A percentile compares a stretch with the other conserved stretches of the same genome.
These are phyloP conservation scores for Coleophoma cylindrospora DNA, from an alignment of 2,329 filamentous ascomycete genomes.

Conservation along the genomic window DNA sequence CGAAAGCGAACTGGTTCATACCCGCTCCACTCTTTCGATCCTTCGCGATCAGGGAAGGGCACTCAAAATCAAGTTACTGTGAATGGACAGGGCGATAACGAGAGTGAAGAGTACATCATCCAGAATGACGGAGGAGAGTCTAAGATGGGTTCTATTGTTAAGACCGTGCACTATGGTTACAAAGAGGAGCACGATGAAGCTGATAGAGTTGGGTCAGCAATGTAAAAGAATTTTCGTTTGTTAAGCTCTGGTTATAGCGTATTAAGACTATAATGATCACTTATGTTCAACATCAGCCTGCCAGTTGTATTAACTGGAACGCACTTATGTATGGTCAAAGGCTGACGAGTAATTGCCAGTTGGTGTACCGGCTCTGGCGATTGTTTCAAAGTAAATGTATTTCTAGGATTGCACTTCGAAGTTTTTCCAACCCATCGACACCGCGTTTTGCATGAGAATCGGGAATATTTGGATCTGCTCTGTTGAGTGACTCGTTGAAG, in stretches of 20 bases:
- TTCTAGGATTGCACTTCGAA: conserved; percentile 9
- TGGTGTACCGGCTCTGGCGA: too few species aligned
- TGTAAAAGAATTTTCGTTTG: too few species aligned
- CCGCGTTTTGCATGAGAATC: conserved; percentile 21
- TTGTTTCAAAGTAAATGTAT: too few species aligned
- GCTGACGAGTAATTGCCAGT: too few species aligned
- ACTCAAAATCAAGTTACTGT: not conserved
- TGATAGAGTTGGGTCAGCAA: too few species aligned
- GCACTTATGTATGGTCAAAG: too few species aligned
- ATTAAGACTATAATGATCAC: too few species aligned
- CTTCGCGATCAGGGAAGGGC: not conserved
- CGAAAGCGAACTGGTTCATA: not conserved
- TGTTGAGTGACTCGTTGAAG: conserved; percentile 24
- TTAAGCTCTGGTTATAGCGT: too few species aligned
- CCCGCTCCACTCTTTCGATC: not conserved
- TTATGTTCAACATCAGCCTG: too few species aligned
- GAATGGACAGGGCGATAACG: not conserved
- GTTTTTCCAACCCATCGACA: conserved; percentile 13
- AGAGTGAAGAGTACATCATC: not conserved
- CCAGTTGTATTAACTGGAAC: too few species aligned
- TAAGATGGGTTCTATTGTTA: not conserved
- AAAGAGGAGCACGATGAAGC: not conserved
- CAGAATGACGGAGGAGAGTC: not conserved
- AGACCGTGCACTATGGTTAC: not conserved
- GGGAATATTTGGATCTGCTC: conserved; percentile 14